A percentile compares a stretch with the other conserved stretches of the same genome.
Evolutionary conservation across 179 eudicot genomes (phyloP).

Genomic region (Beta corolliflora): DNA sequence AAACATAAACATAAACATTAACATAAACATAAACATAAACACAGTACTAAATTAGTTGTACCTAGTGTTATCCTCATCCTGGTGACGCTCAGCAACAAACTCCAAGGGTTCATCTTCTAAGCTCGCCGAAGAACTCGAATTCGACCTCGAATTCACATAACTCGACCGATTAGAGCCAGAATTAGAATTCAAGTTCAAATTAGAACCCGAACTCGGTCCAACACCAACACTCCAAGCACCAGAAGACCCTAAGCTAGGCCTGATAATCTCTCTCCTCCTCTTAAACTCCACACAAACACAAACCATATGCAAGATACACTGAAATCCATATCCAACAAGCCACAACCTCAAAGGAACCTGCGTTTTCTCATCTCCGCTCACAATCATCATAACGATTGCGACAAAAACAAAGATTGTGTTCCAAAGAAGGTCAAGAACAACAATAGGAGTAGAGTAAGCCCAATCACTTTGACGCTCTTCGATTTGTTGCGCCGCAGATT

Average conservation of each 20-base stretch:
- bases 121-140: constrained; percentile 54
- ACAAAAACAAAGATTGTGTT: constrained; percentile 57
- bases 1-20: background rate
- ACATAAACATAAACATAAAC: background rate
- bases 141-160: constrained; percentile 33
- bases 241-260: constrained; percentile 13
- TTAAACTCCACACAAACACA: constrained; percentile 69
- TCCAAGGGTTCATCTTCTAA: constrained; percentile 45
- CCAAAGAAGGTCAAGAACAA: constrained; percentile 72
- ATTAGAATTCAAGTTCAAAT: constrained; percentile 46
- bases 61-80: constrained; percentile 62
- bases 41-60: background rate
- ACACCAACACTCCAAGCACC: constrained; percentile 18
- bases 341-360: constrained; percentile 73
- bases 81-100: constrained; percentile 33
- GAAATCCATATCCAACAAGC: constrained; percentile 69
- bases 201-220: constrained; percentile 13
- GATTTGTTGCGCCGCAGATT: constrained; percentile 84
- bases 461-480: constrained; percentile 89
- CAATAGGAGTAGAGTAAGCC: constrained; percentile 89
- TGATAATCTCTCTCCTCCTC: constrained; percentile 41
- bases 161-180: constrained; percentile 20
- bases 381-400: constrained; percentile 41
- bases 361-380: constrained; percentile 52
- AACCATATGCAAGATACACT: constrained; percentile 71